phyloP scores from a whole-genome alignment of 495 filamentous ascomycete species.

The Penicillium paxilli region DNA sequence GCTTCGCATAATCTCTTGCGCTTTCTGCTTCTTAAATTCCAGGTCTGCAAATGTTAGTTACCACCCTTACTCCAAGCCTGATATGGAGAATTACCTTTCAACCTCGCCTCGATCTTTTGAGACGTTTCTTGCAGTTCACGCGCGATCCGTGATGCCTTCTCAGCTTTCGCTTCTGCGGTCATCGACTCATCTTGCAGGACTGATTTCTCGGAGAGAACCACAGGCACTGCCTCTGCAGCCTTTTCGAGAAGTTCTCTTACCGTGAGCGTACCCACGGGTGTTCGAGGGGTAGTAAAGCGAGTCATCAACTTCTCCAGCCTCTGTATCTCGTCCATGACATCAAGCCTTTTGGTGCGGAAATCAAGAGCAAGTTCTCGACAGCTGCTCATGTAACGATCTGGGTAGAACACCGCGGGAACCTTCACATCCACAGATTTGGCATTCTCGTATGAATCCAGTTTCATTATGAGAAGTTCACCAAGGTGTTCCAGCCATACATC shows the following conservation, averaged over 20 bases:
- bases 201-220: conserved; percentile 18
- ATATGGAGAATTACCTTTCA: conserved; percentile 39
- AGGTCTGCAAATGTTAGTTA: conserved; percentile 42
- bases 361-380: conserved; percentile 54
- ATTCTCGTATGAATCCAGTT: conserved; percentile 48
- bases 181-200: conserved; percentile 14
- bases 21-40: conserved; percentile 51
- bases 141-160: conserved; percentile 32
- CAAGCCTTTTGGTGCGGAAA: conserved; percentile 41
- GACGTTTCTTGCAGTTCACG: conserved; percentile 39
- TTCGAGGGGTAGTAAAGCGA: conserved; percentile 30
- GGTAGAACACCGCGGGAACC: conserved; percentile 71
- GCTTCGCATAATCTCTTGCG: conserved; percentile 42
- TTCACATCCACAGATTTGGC: conserved; percentile 57
- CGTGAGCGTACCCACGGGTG: conserved; percentile 21
- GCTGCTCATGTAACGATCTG: conserved; percentile 72
- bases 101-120: conserved; percentile 48
- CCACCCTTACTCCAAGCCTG: background rate
- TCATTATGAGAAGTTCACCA: conserved; percentile 68
- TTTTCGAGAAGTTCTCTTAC: conserved; percentile 37
- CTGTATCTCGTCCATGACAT: conserved; percentile 39
- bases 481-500: conserved; percentile 55
- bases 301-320: conserved; percentile 38
- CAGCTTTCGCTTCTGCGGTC: conserved; percentile 15
- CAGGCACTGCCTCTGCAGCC: conserved; percentile 28